A percentile compares a stretch with the other conserved stretches of the same genome.
Evolutionary conservation across 192 early-diverging fungal species (phyloP).

Genomic region (Fimicolochytrium jonesii): DNA sequence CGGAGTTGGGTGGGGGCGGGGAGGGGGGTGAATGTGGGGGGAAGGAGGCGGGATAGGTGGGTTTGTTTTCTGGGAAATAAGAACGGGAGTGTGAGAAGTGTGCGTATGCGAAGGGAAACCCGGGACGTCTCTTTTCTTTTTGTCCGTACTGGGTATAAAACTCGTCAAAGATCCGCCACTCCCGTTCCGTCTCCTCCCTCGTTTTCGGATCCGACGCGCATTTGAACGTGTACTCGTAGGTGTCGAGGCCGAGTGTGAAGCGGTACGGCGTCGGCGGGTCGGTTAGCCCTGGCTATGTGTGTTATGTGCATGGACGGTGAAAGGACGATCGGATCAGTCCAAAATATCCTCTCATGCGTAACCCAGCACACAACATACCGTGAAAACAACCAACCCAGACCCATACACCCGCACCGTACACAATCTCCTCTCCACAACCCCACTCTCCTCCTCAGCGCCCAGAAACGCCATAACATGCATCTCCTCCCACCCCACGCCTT

Average conservation of each 20-base stretch:
- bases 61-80: too few relatives aligned
- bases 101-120: not conserved
- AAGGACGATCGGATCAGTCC: too few relatives aligned
- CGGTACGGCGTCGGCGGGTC: constrained; percentile 9
- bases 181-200: constrained; percentile 23
- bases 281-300: constrained; percentile 9
- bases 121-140: not conserved
- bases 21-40: constrained; percentile 13
- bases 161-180: constrained; percentile 32
- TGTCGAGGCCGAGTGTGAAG: constrained; percentile 28
- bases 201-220: constrained; percentile 14
- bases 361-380: too few relatives aligned
- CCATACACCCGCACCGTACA: constrained; percentile 39
- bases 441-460: constrained; percentile 20
- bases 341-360: too few relatives aligned
- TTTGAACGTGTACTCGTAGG: constrained; percentile 32
- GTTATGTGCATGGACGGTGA: too few relatives aligned
- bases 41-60: too few relatives aligned
- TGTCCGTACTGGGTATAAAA: constrained; percentile 21
- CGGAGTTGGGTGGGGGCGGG: constrained; percentile 11
- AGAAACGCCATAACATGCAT: constrained; percentile 41
- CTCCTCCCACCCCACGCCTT: constrained; percentile 13
- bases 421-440: not conserved
- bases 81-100: too few relatives aligned
- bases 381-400: constrained; percentile 34